Evolutionary conservation across 257 asterid species (phyloP), one percentile per base, ranked within the genome.

Genomic region (Capsicum chinense): DNA sequence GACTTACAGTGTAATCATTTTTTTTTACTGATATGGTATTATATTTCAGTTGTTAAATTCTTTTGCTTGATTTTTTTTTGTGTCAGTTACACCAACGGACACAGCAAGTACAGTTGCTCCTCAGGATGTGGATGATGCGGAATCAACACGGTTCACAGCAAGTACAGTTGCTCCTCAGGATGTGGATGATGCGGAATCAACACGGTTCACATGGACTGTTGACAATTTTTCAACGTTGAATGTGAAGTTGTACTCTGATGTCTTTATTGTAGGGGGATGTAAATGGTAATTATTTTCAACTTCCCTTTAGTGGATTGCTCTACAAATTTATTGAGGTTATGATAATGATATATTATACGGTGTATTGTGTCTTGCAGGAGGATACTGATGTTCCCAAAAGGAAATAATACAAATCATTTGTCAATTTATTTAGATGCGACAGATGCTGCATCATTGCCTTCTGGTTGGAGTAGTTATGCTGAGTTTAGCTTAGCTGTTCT

Each of bases 401-500:
- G 97, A 52, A 94, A 93, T 88, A 89, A 90, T 52, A 93, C 87
- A 44, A 92, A 94, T 37, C 88, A 88, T 85, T 87, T 94, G 85
- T 94, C 98, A 0, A 85, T 92, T 92, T 94, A 90, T 84, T 86
- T 94, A 80, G 98, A 93, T 85, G 97, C 93, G 81, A 95, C 92
- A 4, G 97, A 94, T 86, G 87, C 97, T 17, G 5, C 90, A 44
- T 17, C 81, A 33, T 86, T 92, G 91, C 96, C 98, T 50, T 86
- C 85, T 89, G 96, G 96, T 54, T 94, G 97, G 98, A 93, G 93
- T 89, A 86, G 93, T 92, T 84, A 83, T 87, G 97, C 97, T n/a
- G 93, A 89, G 70, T 93, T 93, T 89, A 92, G 96, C 85, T 86
- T 94, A 85, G 89, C 93, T 10, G 93, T 92, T 79, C 47, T 88